These are phyloP conservation scores for Cladosporium sp. DNA, from an alignment of 2,329 filamentous ascomycete genomes.

Conservation along the genomic window DNA sequence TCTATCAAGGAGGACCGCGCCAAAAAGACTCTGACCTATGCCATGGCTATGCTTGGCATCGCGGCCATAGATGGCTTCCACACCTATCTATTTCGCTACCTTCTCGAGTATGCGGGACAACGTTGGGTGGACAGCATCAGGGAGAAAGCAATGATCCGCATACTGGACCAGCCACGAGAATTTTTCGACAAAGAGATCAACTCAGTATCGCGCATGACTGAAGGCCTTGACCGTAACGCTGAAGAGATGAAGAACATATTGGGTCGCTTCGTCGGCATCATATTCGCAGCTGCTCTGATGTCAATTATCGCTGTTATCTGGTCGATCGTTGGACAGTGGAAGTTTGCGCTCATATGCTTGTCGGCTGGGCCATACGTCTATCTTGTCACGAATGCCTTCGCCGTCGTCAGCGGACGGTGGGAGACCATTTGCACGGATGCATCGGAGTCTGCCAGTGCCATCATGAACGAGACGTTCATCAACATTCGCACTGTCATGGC, in stretches of 20 bases:
- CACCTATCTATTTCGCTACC: slow-evolving; percentile 66
- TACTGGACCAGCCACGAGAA: slow-evolving; percentile 71
- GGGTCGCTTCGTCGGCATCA: slow-evolving; percentile 71
- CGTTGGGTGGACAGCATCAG: slow-evolving; percentile 75
- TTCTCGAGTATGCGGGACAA: slow-evolving; percentile 71
- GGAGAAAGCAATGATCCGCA: slow-evolving; percentile 63
- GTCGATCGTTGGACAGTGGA: slow-evolving; percentile 75
- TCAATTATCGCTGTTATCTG: slow-evolving; percentile 68
- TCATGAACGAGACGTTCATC: slow-evolving; percentile 73
- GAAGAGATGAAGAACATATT: slow-evolving; percentile 87
- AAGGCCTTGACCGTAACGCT: slow-evolving; percentile 75
- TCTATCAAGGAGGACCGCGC: slow-evolving; percentile 55
- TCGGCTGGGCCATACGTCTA: slow-evolving; percentile 66
- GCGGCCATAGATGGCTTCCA: slow-evolving; percentile 66
- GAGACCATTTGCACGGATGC: slow-evolving; percentile 67
- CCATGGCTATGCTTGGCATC: slow-evolving; percentile 67
- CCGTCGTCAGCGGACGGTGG: slow-evolving; percentile 67
- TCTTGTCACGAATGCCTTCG: slow-evolving; percentile 64
- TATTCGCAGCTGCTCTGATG: slow-evolving; percentile 68
- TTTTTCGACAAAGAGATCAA: slow-evolving; percentile 77
- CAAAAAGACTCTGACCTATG: slow-evolving; percentile 62
- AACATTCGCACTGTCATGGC: slow-evolving; percentile 78
- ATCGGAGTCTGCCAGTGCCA: slow-evolving; percentile 58
- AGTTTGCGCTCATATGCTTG: slow-evolving; percentile 74
- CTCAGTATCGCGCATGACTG: slow-evolving; percentile 62